Conservation (phyloP, 129 eudicot species). For the Scalesia atractyloides region DNA sequence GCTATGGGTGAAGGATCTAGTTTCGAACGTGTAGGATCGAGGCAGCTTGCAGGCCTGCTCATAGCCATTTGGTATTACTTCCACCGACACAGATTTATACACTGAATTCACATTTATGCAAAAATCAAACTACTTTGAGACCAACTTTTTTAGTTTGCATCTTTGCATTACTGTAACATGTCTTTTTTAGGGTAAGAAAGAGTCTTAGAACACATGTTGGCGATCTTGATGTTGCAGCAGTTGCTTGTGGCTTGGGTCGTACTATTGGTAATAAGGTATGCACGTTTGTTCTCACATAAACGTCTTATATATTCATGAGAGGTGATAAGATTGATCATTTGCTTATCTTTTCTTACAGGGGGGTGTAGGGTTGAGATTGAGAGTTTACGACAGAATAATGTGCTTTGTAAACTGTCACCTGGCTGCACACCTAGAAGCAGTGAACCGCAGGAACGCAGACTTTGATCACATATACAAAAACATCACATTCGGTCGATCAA, state of each 20-base stretch:
- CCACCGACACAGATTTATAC: slow-evolving; percentile 8
- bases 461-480: slow-evolving; percentile 81
- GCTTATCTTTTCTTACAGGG: slow-evolving; percentile 51
- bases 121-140: background rate
- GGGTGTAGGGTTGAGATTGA: slow-evolving; percentile 93
- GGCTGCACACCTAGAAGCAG: slow-evolving; percentile 99
- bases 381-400: slow-evolving; percentile 89
- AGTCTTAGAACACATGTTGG: slow-evolving; percentile 81
- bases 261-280: slow-evolving; percentile 95
- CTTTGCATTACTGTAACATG: slow-evolving; percentile 19
- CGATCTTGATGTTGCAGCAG: slow-evolving; percentile 95
- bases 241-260: slow-evolving; percentile 97
- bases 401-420: slow-evolving; percentile 92
- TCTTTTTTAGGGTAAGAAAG: slow-evolving; percentile 75
- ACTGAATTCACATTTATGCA: slow-evolving; percentile 11
- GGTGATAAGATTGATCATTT: background rate
- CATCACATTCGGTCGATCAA: slow-evolving; percentile 66
- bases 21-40: slow-evolving; percentile 91
- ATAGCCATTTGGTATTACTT: slow-evolving; percentile 78
- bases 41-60: slow-evolving; percentile 90
- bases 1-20: slow-evolving; percentile 78
- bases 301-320: background rate
- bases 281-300: background rate
- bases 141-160: background rate
- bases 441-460: slow-evolving; percentile 83